These are phyloP conservation scores for Quercus engelmannii DNA, from an alignment of 306 rosid genomes.

Conservation along the genomic window DNA sequence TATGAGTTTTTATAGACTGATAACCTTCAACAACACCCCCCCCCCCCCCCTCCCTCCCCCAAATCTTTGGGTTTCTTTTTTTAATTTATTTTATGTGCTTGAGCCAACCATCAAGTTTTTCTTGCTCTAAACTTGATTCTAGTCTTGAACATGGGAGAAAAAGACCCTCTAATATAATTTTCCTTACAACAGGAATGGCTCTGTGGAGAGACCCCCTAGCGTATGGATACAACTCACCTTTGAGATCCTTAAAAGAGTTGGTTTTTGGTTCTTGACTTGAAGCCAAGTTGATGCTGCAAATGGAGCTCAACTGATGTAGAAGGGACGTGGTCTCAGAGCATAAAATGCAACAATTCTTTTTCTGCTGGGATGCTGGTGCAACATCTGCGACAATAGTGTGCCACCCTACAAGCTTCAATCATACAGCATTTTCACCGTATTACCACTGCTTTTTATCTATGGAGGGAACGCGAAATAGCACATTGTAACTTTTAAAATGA, in stretches of 20 bases:
- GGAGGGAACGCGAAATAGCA: neutral
- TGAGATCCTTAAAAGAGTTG: conserved; percentile 33
- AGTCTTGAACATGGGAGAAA: neutral
- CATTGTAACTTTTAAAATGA: neutral
- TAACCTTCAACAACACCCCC: neutral
- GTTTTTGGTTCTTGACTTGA: conserved; percentile 22
- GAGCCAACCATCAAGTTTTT: neutral
- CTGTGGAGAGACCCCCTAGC: conserved; percentile 36
- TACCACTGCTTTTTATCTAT: neutral
- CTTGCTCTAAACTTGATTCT: neutral
- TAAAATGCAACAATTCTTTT: neutral
- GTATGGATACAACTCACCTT: conserved; percentile 30
- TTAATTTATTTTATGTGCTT: no score
- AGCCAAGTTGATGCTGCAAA: neutral
- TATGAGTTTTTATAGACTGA: neutral
- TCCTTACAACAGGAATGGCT: conserved; percentile 22
- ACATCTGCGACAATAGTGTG: neutral
- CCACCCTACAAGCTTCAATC: neutral
- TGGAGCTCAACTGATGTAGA: neutral
- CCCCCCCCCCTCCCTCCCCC: no score
- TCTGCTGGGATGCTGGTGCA: neutral
- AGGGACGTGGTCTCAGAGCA: neutral
- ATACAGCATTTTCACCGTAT: neutral
- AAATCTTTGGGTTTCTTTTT: no score
- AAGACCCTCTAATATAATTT: neutral